These are phyloP conservation scores for Sarocladium oryzae DNA, from an alignment of 2,329 filamentous ascomycete species.

Conservation along the genomic window DNA sequence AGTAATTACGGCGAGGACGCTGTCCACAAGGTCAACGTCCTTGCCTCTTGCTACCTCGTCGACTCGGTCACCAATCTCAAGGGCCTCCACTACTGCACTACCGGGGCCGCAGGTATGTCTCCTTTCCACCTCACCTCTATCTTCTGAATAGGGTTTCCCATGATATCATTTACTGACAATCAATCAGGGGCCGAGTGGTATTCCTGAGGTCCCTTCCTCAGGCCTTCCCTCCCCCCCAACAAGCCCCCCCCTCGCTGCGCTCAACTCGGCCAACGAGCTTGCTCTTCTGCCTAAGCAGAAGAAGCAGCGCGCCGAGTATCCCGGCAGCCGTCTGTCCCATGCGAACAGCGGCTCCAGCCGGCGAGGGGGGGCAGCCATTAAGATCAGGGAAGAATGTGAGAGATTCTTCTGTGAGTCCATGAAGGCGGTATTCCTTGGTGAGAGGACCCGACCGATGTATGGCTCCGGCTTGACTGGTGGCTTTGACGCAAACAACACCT, in stretches of 20 bases:
- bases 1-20: constrained; percentile 70
- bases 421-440: constrained; percentile 90
- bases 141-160: neutral
- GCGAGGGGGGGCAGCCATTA: constrained; percentile 88
- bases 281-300: constrained; percentile 54
- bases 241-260: constrained; percentile 83
- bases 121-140: constrained; percentile 5
- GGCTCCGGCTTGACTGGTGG: constrained; percentile 82
- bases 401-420: constrained; percentile 99
- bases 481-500: constrained; percentile 7
- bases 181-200: constrained; percentile 77
- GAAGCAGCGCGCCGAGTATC: constrained; percentile 34
- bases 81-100: constrained; percentile 94
- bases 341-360: constrained; percentile 28
- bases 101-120: constrained; percentile 66
- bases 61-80: constrained; percentile 65
- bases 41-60: constrained; percentile 88
- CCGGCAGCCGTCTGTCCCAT: constrained; percentile 29
- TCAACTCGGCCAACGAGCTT: constrained; percentile 62
- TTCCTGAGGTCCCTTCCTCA: constrained; percentile 85
- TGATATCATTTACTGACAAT: constrained; percentile 12
- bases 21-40: constrained; percentile 63
- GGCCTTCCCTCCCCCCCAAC: constrained; percentile 76
- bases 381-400: constrained; percentile 99
- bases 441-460: constrained; percentile 70